Conservation (phyloP, 768 basidiomycete genomes). For the Asterophora parasitica region DNA sequence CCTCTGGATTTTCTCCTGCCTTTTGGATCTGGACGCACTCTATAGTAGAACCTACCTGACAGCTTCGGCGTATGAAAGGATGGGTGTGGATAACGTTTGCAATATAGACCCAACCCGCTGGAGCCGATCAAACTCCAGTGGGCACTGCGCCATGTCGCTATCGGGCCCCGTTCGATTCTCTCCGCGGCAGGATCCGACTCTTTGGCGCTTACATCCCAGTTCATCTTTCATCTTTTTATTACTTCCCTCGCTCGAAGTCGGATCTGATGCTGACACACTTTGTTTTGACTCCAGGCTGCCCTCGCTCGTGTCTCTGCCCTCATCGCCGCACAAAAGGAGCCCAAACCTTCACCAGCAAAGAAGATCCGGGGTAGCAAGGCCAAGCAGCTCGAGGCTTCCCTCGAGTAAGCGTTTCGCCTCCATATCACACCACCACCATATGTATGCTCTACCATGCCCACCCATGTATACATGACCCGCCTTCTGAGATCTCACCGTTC, state of each 20-base stretch:
- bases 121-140: constrained; percentile 60
- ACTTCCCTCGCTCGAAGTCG: not conserved
- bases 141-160: constrained; percentile 70
- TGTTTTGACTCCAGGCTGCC: constrained; percentile 44
- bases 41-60: constrained; percentile 88
- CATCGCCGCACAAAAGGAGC: constrained; percentile 63
- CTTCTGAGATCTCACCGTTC: constrained; percentile 20
- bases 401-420: constrained; percentile 18
- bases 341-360: constrained; percentile 60
- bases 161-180: constrained; percentile 63
- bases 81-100: constrained; percentile 93
- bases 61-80: constrained; percentile 63
- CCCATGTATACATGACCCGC: constrained; percentile 20
- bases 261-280: constrained; percentile 25
- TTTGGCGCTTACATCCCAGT: constrained; percentile 57
- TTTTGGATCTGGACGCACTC: constrained; percentile 50
- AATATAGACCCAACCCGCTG: constrained; percentile 51
- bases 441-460: constrained; percentile 18
- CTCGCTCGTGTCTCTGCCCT: constrained; percentile 76
- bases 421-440: constrained; percentile 7
- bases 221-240: constrained; percentile 13
- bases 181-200: constrained; percentile 62
- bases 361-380: constrained; percentile 73
- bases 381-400: constrained; percentile 19
- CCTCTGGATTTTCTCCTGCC: constrained; percentile 8